These are phyloP conservation scores for Botryotinia calthae DNA, from an alignment of 2,329 filamentous ascomycete genomes.

Conservation along the genomic window DNA sequence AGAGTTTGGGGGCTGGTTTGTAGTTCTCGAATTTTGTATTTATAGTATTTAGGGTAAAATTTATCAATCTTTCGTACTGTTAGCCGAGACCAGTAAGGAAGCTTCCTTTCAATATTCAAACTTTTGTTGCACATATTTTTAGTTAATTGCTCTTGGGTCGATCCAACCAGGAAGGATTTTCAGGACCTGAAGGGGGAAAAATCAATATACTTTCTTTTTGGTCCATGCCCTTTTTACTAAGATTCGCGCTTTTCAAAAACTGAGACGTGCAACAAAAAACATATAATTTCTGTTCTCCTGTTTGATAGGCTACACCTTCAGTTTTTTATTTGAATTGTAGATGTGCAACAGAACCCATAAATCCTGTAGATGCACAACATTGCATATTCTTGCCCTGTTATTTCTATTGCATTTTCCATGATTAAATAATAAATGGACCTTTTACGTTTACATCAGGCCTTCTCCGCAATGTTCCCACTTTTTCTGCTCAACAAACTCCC, in stretches of 20 bases:
- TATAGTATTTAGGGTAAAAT: background rate
- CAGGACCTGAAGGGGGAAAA: background rate
- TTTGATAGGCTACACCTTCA: background rate
- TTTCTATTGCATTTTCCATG: background rate
- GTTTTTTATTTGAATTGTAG: background rate
- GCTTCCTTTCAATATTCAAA: background rate
- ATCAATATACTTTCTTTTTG: background rate
- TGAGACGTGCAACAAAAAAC: background rate
- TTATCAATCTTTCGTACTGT: background rate
- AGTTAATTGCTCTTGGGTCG: background rate
- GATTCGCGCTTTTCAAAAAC: background rate
- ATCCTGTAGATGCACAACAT: background rate
- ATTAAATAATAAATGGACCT: background rate
- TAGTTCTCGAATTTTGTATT: background rate
- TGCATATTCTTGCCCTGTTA: too few relatives aligned
- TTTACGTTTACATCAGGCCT: background rate
- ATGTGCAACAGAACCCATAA: background rate
- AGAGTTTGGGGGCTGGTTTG: background rate
- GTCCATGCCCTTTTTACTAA: background rate
- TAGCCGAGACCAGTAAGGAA: background rate
- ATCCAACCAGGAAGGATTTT: background rate
- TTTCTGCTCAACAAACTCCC: constrained; percentile 19
- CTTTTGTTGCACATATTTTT: background rate
- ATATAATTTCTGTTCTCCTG: background rate
- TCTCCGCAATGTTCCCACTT: background rate